Base-by-base conservation (phyloP, 345 rosid genomes). In the Salix arbutifolia region DNA sequence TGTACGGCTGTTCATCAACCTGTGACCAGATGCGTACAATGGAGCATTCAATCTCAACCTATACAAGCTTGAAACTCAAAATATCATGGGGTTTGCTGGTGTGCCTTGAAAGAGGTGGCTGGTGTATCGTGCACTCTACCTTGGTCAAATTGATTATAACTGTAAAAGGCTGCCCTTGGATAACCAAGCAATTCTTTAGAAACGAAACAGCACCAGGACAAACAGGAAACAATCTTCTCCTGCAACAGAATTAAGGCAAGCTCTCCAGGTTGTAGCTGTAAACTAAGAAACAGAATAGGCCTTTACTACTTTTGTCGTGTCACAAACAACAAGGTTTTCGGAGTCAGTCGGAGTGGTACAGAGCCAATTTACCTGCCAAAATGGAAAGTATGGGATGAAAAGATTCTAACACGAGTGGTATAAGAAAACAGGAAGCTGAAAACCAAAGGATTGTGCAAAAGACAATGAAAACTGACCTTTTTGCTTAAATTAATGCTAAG, bases 291-390 rank as follows among this genome's bases (percentile, higher is more conserved):
- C 77, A 8, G 91, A 82, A 68, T 88, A 95, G 80, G 88, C 96
- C 85, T 93, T 95, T 8, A 95, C 91, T 6, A 95, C 90, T 84
- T 89, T 93, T 10, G 96, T 87, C 60, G 99, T 95, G 85, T 95
- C 99, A 67, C 99, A 95, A 30, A 93, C 85, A 56, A 95, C 80
- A 25, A 95, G 92, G 82, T 95, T 95, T 73, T 95, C 97, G 17
- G 97, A 89, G 46, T 83, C 93, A 31, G 83, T 58, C 16, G 93
- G 91, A 67, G 90, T 84, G 19, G 97, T 93, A 82, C 99, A 95
- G n/a, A 95, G 88, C 96, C 97, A 93, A 84, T 95, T 93, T 71
- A 95, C 94, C 97, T 95, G 90, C 78, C 84, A 70, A 61, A 31
- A 67, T 23, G 37, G 42, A 31, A 72, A 46, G 66, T 65, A 19